A percentile compares a stretch with the other conserved stretches of the same genome.
Conservation (phyloP, 2,329 filamentous ascomycete genomes). For the Trichoderma lentiforme region DNA sequence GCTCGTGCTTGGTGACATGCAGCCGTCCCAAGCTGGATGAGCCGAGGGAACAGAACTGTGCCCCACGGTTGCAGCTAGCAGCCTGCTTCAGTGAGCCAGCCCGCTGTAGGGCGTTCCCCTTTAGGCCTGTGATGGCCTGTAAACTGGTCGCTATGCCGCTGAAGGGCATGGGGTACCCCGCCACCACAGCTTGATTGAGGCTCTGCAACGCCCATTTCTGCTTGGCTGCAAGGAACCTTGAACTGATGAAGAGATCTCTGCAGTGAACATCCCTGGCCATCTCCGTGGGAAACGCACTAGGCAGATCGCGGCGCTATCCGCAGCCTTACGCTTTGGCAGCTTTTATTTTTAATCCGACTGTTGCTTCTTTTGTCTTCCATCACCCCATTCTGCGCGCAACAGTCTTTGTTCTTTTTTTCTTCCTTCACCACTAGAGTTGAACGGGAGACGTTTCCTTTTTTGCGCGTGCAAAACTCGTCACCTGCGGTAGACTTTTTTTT, state of each 20-base stretch:
- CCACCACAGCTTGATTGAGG: background rate
- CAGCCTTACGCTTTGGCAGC: background rate
- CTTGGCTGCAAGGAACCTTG: background rate
- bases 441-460: background rate
- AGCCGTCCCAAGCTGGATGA: background rate
- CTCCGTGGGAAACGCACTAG: slow-evolving; percentile 7
- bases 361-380: background rate
- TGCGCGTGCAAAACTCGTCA: background rate
- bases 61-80: slow-evolving; percentile 5
- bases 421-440: background rate
- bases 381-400: background rate
- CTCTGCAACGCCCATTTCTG: background rate
- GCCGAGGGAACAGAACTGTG: background rate
- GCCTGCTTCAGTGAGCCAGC: background rate
- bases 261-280: background rate
- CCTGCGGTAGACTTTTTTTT: background rate
- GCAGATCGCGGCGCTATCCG: slow-evolving; percentile 16
- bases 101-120: background rate
- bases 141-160: background rate
- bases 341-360: background rate
- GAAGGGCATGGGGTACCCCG: background rate
- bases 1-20: slow-evolving; percentile 7
- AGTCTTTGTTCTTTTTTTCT: background rate
- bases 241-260: background rate
- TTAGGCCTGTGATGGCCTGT: background rate